These are phyloP conservation scores for Gelatoporia subvermispora DNA, from an alignment of 768 basidiomycete species.

Conservation along the genomic window DNA sequence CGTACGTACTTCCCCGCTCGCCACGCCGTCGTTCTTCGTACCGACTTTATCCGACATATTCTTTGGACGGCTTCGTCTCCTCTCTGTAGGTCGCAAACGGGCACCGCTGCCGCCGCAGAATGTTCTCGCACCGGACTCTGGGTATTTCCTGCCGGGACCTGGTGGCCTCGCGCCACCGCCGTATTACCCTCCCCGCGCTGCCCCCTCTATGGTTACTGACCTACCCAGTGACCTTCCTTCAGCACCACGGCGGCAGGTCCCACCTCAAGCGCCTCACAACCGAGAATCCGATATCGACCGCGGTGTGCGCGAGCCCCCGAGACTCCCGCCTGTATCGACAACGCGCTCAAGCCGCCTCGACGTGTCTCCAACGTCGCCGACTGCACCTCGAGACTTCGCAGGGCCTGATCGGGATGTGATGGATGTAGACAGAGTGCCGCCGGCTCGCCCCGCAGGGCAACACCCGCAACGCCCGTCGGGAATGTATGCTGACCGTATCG, in stretches of 20 bases:
- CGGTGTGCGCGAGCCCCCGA: neutral
- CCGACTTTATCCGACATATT: conserved; percentile 24
- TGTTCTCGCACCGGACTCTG: conserved; percentile 24
- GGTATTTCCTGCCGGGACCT: conserved; percentile 11
- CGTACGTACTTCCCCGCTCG: conserved; percentile 30
- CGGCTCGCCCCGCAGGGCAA: conserved; percentile 9
- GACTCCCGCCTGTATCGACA: neutral
- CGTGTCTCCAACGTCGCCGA: neutral
- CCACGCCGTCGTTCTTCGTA: conserved; percentile 12
- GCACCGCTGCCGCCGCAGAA: conserved; percentile 42
- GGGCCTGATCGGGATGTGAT: conserved; percentile 10
- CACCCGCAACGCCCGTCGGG: conserved; percentile 14
- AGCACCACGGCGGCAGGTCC: conserved; percentile 7
- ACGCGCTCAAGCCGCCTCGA: conserved; percentile 5
- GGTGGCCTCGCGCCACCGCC: conserved; percentile 6
- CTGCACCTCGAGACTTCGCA: neutral
- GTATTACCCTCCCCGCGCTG: conserved; percentile 7
- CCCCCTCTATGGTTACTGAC: neutral
- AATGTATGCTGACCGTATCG: conserved; percentile 28
- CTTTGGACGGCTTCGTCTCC: conserved; percentile 12
- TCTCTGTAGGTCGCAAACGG: conserved; percentile 28
- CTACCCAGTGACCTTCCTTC: conserved; percentile 6
- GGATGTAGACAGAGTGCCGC: conserved; percentile 14
- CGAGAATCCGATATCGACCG: conserved; percentile 2
- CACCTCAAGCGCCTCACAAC: neutral